phyloP scores from a whole-genome alignment of 306 rosid genomes.

The Pyrus pyrifolia region DNA sequence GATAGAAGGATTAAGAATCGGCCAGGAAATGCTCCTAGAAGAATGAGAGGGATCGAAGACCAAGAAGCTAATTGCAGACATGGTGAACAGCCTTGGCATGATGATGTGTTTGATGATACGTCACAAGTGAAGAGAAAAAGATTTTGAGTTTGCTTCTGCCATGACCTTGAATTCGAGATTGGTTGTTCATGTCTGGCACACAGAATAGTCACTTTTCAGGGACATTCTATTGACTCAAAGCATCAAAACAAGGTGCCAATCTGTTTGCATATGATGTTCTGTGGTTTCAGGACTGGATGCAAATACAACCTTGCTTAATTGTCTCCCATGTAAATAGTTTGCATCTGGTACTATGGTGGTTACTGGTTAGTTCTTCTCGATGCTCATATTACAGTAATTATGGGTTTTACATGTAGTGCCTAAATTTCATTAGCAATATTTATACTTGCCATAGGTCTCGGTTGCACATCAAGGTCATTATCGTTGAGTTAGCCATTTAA shows the following conservation, averaged over 20 bases:
- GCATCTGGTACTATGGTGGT: slow-evolving; percentile 6
- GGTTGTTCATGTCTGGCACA: background rate
- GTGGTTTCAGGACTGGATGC: background rate
- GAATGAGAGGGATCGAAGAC: slow-evolving; percentile 64
- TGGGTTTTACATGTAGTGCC: slow-evolving; percentile 9
- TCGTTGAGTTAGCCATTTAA: background rate
- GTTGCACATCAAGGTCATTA: background rate
- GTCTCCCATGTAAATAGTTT: slow-evolving; percentile 5
- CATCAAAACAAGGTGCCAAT: background rate
- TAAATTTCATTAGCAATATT: slow-evolving; percentile 6
- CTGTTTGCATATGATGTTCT: background rate
- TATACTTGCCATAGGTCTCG: slow-evolving; percentile 10
- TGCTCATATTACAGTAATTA: background rate
- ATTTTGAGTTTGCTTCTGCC: slow-evolving; percentile 31
- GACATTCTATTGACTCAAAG: background rate
- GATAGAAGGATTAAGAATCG: slow-evolving; percentile 61
- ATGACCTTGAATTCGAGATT: slow-evolving; percentile 5
- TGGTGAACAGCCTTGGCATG: slow-evolving; percentile 66
- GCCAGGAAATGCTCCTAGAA: slow-evolving; percentile 56
- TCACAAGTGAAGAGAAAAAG: slow-evolving; percentile 70
- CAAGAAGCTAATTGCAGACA: slow-evolving; percentile 65
- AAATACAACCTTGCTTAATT: background rate
- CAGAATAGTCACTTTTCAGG: background rate
- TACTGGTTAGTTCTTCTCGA: background rate
- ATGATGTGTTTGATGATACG: slow-evolving; percentile 54